Evolutionary conservation across 2,329 filamentous ascomycete genomes (phyloP), one percentile per base, ranked within the genome.

Genomic region (Lasiodiplodia citricola): DNA sequence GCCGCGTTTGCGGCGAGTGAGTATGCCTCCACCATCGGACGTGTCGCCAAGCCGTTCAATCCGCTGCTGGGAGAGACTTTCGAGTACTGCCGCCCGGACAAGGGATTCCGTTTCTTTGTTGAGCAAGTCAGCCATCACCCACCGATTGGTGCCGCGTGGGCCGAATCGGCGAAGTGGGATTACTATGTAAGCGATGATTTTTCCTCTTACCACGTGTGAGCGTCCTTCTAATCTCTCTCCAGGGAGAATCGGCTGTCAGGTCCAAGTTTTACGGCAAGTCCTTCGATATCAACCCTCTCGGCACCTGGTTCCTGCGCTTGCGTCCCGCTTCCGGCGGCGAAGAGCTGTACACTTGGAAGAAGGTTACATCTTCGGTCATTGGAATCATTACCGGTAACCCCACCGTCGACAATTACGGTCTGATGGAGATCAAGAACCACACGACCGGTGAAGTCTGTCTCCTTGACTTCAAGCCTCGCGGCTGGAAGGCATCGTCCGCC

Each of bases 51-150:
- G 78, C 96, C 96, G 0, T 99, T 99, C 85, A 99, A 99, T 76
- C 96, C 96, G 16, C 87, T 99, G 5, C 85, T 99, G 0, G 96
- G 95, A 58, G 96, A 99, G 80, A 99, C 96, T 0, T 99, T 96
- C 74, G 96, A 99, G 79, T 98, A 99, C 76, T 94, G 91, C 44
- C 87, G 96, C 68, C 95, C 96, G 0, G 96, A 99, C 82, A 97
- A 97, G 80, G 94, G 95, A 69, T 99, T 97, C 83, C 93, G 96
- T 72, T 98, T 98, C 86, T 97, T 98, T 82, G 93, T 97, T 70
- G 96, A 99, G 80, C 96, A 99, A 83, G 95, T 99, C 75, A 96
- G 93, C 82, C 96, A 99, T 79, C 96, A 99, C 80, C 96, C 96
- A 37, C 96, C 96, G 0, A 87, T 99, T 74, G 94, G 96, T 72